Conservation (phyloP, 495 filamentous ascomycete genomes). For the Rostrohypoxylon terebratum region DNA sequence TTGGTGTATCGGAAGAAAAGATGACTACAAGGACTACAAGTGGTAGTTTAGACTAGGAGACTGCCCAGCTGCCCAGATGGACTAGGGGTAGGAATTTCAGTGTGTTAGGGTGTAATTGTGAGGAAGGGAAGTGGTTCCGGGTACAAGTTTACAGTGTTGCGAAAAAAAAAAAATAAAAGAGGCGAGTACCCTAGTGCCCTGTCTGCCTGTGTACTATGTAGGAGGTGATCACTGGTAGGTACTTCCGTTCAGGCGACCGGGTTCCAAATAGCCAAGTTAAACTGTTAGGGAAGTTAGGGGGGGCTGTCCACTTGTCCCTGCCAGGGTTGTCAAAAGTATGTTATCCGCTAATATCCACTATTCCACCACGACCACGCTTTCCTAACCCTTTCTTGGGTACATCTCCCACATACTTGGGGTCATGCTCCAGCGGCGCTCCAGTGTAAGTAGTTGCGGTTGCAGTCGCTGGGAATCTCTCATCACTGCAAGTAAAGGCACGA, state of each 20-base stretch:
- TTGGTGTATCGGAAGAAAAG: conserved; percentile 46
- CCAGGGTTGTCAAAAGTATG: conserved; percentile 29
- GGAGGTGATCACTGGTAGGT: neutral
- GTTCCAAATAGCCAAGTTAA: conserved; percentile 22
- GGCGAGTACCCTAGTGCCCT: conserved; percentile 24
- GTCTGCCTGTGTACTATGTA: too few species aligned
- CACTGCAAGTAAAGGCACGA: conserved; percentile 26
- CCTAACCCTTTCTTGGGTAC: neutral
- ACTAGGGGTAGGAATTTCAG: conserved; percentile 35
- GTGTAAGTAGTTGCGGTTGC: neutral
- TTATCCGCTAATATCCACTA: conserved; percentile 3
- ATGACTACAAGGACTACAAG: conserved; percentile 40
- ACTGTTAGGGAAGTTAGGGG: too few species aligned
- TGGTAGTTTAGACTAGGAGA: conserved; percentile 19
- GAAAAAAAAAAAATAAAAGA: conserved; percentile 27
- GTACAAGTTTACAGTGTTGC: conserved; percentile 26
- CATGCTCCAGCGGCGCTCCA: conserved; percentile 2
- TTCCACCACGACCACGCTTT: neutral
- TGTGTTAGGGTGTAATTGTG: conserved; percentile 13
- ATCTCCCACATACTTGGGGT: conserved; percentile 6
- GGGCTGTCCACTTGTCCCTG: conserved; percentile 33
- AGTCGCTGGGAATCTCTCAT: conserved; percentile 20
- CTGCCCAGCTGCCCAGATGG: neutral
- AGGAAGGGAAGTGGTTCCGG: conserved; percentile 40
- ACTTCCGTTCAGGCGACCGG: conserved; percentile 18